Evolutionary conservation across 2,329 filamentous ascomycete genomes (phyloP).

Genomic region (Cladosporium sp.): DNA sequence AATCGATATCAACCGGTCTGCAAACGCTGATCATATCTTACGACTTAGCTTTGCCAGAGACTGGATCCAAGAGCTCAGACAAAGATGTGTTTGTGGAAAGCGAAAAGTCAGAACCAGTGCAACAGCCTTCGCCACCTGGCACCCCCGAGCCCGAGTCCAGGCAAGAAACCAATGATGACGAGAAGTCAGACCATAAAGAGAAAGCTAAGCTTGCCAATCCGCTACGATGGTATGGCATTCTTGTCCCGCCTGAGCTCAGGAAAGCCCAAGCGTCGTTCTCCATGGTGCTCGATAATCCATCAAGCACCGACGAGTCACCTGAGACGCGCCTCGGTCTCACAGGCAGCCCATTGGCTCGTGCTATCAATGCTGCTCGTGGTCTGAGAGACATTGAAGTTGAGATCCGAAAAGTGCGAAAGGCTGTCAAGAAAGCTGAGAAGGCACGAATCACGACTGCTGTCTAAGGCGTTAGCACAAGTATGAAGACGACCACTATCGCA

Average conservation of each 20-base stretch:
- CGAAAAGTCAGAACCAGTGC: constrained; percentile 4
- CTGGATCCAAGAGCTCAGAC: background rate
- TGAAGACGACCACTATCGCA: too few relatives aligned
- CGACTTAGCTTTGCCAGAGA: background rate
- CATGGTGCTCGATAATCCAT: constrained; percentile 48
- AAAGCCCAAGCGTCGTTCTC: constrained; percentile 58
- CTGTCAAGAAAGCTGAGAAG: constrained; percentile 37
- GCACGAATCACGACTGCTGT: background rate
- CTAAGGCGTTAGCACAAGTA: background rate
- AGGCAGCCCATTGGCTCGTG: constrained; percentile 48
- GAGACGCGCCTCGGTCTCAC: background rate
- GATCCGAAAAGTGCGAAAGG: constrained; percentile 55
- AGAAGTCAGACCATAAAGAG: background rate
- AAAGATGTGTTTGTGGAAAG: background rate
- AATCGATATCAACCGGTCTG: background rate
- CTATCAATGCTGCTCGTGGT: constrained; percentile 55
- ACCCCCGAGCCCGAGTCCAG: constrained; percentile 41
- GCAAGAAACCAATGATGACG: background rate
- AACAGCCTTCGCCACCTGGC: constrained; percentile 23
- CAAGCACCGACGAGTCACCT: background rate
- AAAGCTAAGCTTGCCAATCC: constrained; percentile 44
- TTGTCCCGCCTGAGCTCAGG: constrained; percentile 46
- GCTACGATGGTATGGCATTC: constrained; percentile 52
- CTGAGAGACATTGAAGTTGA: constrained; percentile 66
- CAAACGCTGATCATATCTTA: background rate